phyloP scores from a whole-genome alignment of 1,284 basidiomycete genomes.

The Moniliella sp. region DNA sequence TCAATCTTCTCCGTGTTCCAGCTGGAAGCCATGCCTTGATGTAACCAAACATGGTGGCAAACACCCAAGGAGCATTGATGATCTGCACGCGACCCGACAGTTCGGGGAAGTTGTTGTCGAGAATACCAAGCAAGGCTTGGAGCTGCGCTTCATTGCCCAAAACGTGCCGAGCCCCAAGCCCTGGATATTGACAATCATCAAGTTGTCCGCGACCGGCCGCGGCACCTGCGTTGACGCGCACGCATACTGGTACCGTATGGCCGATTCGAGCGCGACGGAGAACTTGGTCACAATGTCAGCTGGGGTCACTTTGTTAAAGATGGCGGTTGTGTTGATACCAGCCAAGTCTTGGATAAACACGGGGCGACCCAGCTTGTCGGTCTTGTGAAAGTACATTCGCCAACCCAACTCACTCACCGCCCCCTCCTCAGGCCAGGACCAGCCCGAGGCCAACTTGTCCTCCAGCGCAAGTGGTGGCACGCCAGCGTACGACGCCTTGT shows the following conservation, averaged over 20 bases:
- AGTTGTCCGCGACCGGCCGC: conserved; percentile 9
- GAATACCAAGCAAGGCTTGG: conserved; percentile 15
- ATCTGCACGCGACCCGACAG: conserved; percentile 24
- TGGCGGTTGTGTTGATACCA: conserved; percentile 11
- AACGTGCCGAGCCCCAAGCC: conserved; percentile 23
- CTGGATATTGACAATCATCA: conserved; percentile 24
- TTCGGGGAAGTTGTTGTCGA: conserved; percentile 29
- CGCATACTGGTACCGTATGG: conserved; percentile 18
- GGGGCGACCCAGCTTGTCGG: conserved; percentile 19
- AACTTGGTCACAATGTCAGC: conserved; percentile 22
- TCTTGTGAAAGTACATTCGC: conserved; percentile 31
- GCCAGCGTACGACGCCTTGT: conserved; percentile 20
- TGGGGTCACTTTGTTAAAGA: conserved; percentile 17
- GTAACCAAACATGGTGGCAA: conserved; percentile 18
- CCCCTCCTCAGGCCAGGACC: no score
- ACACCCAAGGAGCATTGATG: conserved; percentile 12
- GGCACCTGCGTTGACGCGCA: conserved; percentile 8
- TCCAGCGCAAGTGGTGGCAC: no score
- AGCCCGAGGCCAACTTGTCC: no score
- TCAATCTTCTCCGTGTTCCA: conserved; percentile 27
- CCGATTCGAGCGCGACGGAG: conserved; percentile 26
- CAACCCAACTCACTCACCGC: no score
- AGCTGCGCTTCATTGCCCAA: conserved; percentile 24
- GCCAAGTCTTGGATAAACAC: conserved; percentile 29
- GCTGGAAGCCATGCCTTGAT: conserved; percentile 27